phyloP scores from a whole-genome alignment of 2,329 filamentous ascomycete species.

The Hymenoscyphus occultus region DNA sequence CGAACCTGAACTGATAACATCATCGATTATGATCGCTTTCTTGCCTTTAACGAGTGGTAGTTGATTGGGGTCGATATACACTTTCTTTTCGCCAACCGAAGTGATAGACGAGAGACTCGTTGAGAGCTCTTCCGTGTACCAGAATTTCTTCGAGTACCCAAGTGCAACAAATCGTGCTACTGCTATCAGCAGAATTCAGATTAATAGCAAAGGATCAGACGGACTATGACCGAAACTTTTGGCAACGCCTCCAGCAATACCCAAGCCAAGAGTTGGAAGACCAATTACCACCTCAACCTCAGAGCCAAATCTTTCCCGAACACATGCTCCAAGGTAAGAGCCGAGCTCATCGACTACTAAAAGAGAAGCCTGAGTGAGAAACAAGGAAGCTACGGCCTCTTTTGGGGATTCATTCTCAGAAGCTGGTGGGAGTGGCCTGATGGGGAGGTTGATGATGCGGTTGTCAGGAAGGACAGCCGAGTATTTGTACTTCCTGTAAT shows the following conservation, averaged over 20 bases:
- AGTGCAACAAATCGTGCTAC: conserved; percentile 30
- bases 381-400: conserved; percentile 31
- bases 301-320: conserved; percentile 11
- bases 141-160: conserved; percentile 35
- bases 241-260: conserved; percentile 26
- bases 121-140: conserved; percentile 30
- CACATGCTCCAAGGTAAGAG: conserved; percentile 17
- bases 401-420: conserved; percentile 10
- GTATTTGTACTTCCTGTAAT: conserved; percentile 20
- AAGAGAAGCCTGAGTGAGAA: conserved; percentile 30
- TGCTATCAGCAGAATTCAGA: not conserved
- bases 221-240: conserved; percentile 23
- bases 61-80: conserved; percentile 31
- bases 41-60: conserved; percentile 25
- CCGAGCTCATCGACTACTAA: conserved; percentile 23
- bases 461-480: conserved; percentile 26
- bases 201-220: not conserved
- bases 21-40: conserved; percentile 29
- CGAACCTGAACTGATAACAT: conserved; percentile 30
- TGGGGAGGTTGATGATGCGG: conserved; percentile 28
- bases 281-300: conserved; percentile 28
- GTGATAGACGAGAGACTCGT: conserved; percentile 31
- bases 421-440: conserved; percentile 19
- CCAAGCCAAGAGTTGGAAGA: conserved; percentile 30
- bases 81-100: conserved; percentile 27